Conservation (phyloP, 1,139 yeast species). For the Candida sanyaensis region DNA sequence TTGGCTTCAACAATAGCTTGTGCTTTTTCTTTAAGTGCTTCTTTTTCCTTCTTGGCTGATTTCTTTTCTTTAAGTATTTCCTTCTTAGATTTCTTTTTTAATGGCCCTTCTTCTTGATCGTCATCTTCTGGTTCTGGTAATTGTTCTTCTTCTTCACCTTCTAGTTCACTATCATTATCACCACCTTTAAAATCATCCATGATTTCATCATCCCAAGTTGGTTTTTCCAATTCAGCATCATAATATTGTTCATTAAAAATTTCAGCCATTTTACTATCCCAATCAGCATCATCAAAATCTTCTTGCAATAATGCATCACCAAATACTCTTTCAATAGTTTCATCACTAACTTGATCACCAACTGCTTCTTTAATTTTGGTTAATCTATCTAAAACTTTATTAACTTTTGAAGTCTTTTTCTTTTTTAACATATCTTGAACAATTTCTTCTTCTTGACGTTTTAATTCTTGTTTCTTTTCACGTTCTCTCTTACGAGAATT, state of each 20-base stretch:
- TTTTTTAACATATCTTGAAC: slow-evolving; percentile 66
- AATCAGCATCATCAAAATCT: slow-evolving; percentile 87
- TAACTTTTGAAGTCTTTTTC: slow-evolving; percentile 74
- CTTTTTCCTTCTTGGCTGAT: slow-evolving; percentile 62
- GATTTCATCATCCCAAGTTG: slow-evolving; percentile 38
- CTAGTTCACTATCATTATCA: slow-evolving; percentile 43
- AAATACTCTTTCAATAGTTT: slow-evolving; percentile 60
- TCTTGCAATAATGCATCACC: slow-evolving; percentile 78
- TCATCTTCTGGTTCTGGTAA: slow-evolving; percentile 36
- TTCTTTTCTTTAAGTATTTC: slow-evolving; percentile 57
- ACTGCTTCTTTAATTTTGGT: slow-evolving; percentile 78
- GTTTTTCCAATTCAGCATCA: slow-evolving; percentile 50
- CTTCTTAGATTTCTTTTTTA: slow-evolving; percentile 46
- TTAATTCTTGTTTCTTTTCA: slow-evolving; percentile 63
- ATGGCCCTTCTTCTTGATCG: slow-evolving; percentile 26
- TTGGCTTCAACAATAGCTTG: slow-evolving; percentile 63
- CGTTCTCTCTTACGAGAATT: slow-evolving; percentile 81
- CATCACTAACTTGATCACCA: slow-evolving; percentile 73
- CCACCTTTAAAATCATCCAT: slow-evolving; percentile 33
- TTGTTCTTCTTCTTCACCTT: slow-evolving; percentile 21
- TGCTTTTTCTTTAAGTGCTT: slow-evolving; percentile 64
- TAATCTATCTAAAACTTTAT: slow-evolving; percentile 75
- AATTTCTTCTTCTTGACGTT: slow-evolving; percentile 52
- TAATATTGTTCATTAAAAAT: slow-evolving; percentile 84
- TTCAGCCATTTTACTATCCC: slow-evolving; percentile 88